phyloP scores from a whole-genome alignment of 768 basidiomycete genomes.

The Boletus coccyginus region DNA sequence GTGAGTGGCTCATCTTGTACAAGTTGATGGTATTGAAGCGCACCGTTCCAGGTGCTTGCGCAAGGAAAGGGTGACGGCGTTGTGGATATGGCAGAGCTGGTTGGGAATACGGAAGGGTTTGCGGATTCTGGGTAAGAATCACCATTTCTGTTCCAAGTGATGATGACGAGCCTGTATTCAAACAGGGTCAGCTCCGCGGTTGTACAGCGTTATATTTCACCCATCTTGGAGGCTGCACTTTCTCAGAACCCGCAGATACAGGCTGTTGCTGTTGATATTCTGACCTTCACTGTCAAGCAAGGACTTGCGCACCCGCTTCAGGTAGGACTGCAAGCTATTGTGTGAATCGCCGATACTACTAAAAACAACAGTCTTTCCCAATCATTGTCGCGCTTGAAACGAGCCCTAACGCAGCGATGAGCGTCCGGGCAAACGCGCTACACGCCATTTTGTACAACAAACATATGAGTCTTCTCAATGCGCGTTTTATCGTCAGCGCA shows the following conservation, averaged over 20 bases:
- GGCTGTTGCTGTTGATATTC: slow-evolving; percentile 81
- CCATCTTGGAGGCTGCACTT: slow-evolving; percentile 78
- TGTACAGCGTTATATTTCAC: slow-evolving; percentile 85
- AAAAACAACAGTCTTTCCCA: slow-evolving; percentile 71
- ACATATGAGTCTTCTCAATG: slow-evolving; percentile 85
- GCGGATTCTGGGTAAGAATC: slow-evolving; percentile 88
- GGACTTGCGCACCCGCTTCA: slow-evolving; percentile 94
- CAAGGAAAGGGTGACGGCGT: slow-evolving; percentile 33
- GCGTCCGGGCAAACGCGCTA: slow-evolving; percentile 73
- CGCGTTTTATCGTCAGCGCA: slow-evolving; percentile 79
- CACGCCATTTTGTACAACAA: slow-evolving; percentile 85
- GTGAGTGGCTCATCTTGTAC: slow-evolving; percentile 28
- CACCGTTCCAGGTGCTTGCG: slow-evolving; percentile 8
- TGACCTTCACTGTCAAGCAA: slow-evolving; percentile 92
- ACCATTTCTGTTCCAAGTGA: background rate
- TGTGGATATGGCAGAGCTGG: slow-evolving; percentile 89
- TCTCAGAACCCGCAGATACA: slow-evolving; percentile 72
- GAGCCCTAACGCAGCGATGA: slow-evolving; percentile 55
- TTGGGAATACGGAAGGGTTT: slow-evolving; percentile 93
- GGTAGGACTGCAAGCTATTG: slow-evolving; percentile 40
- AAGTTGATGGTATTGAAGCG: background rate
- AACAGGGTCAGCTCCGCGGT: slow-evolving; percentile 89
- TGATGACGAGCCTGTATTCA: background rate
- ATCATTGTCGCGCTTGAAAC: slow-evolving; percentile 94
- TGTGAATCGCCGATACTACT: background rate